These are phyloP conservation scores for Aspergillus alliaceus DNA, from an alignment of 2,329 filamentous ascomycete genomes.

Conservation along the genomic window DNA sequence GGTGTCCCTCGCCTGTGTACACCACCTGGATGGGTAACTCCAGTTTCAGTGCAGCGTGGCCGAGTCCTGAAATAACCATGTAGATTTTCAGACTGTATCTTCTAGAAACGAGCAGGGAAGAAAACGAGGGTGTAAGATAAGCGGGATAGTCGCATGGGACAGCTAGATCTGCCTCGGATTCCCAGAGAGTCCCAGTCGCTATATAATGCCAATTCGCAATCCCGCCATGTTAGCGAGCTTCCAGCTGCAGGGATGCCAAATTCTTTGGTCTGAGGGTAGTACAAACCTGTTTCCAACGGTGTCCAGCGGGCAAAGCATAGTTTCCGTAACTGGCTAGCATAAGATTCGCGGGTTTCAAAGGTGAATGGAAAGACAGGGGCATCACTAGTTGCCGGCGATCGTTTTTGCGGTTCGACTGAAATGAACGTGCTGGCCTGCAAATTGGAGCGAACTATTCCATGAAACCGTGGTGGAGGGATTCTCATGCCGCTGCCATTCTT, in stretches of 20 bases:
- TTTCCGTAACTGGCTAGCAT: background rate
- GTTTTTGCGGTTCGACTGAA: background rate
- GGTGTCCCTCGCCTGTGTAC: background rate
- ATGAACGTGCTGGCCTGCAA: background rate
- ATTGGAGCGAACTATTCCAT: background rate
- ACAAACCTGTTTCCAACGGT: background rate
- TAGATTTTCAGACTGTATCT: background rate
- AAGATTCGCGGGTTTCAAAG: background rate
- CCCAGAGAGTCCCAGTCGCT: background rate
- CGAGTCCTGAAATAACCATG: background rate
- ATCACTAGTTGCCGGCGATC: background rate
- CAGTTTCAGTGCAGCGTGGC: background rate
- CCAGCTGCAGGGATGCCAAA: background rate
- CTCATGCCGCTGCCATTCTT: background rate
- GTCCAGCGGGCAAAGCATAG: background rate
- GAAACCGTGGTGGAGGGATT: background rate
- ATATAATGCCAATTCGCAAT: background rate
- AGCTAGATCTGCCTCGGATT: background rate
- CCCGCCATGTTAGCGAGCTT: background rate
- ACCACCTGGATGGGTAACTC: background rate
- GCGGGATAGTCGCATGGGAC: background rate
- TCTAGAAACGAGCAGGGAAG: background rate
- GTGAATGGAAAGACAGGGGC: background rate
- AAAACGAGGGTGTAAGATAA: background rate
- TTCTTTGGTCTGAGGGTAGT: background rate